Evolutionary conservation across 257 asterid species (phyloP).

Genomic region (Nicotiana paniculata): DNA sequence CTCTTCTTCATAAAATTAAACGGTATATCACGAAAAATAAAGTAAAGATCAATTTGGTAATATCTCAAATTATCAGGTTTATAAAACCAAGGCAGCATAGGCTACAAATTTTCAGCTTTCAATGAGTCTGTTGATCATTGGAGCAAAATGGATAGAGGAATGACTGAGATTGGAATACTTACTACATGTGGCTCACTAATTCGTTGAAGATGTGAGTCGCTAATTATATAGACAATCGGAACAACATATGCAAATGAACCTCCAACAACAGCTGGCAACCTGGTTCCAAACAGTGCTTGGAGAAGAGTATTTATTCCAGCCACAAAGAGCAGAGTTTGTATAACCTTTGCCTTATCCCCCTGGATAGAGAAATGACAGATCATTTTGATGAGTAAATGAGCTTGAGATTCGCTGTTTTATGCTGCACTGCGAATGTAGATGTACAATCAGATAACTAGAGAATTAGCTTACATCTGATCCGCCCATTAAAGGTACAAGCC

Average conservation of each 20-base stretch:
- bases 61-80: neutral
- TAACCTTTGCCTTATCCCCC: conserved; percentile 93
- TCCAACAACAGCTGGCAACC: conserved; percentile 93
- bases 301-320: conserved; percentile 96
- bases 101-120: neutral
- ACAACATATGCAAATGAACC: conserved; percentile 88
- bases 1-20: neutral
- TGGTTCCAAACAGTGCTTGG: conserved; percentile 87
- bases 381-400: neutral
- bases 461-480: conserved; percentile 74
- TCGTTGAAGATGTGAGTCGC: conserved; percentile 64
- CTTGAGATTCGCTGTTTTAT: neutral
- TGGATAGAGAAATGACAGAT: conserved; percentile 18
- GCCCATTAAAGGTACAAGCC: conserved; percentile 87
- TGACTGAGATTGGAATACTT: conserved; percentile 14
- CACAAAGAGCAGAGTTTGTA: conserved; percentile 88
- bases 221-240: conserved; percentile 67
- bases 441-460: neutral
- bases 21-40: neutral
- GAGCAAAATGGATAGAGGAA: neutral
- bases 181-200: conserved; percentile 69
- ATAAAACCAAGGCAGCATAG: neutral
- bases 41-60: neutral
- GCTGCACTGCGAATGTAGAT: neutral
- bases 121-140: neutral